phyloP scores from a whole-genome alignment of 2,329 filamentous ascomycete species.

The Cladorrhinum sp. region DNA sequence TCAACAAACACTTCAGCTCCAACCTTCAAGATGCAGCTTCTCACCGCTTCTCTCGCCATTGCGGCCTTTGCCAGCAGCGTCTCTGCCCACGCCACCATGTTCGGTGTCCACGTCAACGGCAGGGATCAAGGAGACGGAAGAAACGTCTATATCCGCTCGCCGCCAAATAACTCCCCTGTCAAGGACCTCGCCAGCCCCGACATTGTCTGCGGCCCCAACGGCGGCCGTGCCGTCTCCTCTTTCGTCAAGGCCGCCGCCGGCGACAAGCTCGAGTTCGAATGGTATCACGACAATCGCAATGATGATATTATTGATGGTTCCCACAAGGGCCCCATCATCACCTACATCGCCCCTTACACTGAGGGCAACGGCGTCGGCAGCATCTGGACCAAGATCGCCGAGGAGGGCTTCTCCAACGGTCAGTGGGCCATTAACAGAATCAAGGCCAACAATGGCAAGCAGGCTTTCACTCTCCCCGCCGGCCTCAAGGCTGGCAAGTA shows the following conservation, averaged over 20 bases:
- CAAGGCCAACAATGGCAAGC: slow-evolving; percentile 25
- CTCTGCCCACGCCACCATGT: slow-evolving; percentile 46
- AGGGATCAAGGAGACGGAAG: slow-evolving; percentile 42
- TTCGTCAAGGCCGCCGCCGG: slow-evolving; percentile 35
- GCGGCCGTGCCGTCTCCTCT: slow-evolving; percentile 34
- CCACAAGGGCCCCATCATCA: slow-evolving; percentile 36
- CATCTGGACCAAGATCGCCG: slow-evolving; percentile 41
- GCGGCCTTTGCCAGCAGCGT: slow-evolving; percentile 37
- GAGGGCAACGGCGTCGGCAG: slow-evolving; percentile 33
- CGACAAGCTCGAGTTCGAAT: slow-evolving; percentile 38
- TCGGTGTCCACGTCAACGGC: slow-evolving; percentile 47
- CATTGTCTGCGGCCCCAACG: slow-evolving; percentile 38
- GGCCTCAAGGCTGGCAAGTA: slow-evolving; percentile 29
- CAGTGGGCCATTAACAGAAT: slow-evolving; percentile 29
- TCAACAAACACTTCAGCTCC: not conserved
- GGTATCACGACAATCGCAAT: slow-evolving; percentile 35
- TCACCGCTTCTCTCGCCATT: slow-evolving; percentile 31
- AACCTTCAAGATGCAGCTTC: slow-evolving; percentile 36
- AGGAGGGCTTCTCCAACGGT: slow-evolving; percentile 33
- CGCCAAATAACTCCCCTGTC: slow-evolving; percentile 42
- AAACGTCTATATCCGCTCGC: slow-evolving; percentile 43
- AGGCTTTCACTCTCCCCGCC: slow-evolving; percentile 31
- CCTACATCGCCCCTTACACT: slow-evolving; percentile 37
- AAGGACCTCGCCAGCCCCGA: slow-evolving; percentile 37
- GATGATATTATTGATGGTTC: slow-evolving; percentile 33